phyloP scores from a whole-genome alignment of 1,284 basidiomycete species.

The Pascua sp. region DNA sequence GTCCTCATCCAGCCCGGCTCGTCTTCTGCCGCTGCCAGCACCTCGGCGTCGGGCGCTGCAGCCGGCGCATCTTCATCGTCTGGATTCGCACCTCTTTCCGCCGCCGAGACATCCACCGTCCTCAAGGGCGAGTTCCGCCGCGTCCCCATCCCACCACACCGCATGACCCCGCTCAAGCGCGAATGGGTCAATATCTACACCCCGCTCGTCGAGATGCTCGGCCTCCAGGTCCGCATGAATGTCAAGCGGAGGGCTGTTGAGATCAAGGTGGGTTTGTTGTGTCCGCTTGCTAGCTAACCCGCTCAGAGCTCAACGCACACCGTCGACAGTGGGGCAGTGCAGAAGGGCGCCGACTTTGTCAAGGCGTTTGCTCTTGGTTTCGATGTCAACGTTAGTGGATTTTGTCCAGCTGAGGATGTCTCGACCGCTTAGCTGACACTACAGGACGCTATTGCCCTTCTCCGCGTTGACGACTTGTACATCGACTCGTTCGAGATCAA shows the following conservation, averaged over 20 bases:
- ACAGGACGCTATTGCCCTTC: constrained; percentile 90
- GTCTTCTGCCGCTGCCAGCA: constrained; percentile 13
- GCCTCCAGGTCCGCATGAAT: constrained; percentile 95
- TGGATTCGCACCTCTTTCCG: constrained; percentile 43
- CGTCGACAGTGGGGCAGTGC: constrained; percentile 81
- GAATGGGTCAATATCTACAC: constrained; percentile 98
- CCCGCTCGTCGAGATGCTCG: constrained; percentile 89
- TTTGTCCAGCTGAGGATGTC: not conserved
- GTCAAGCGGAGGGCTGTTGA: constrained; percentile 83
- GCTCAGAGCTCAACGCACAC: constrained; percentile 88
- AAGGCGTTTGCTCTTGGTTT: constrained; percentile 94
- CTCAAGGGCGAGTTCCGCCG: constrained; percentile 73
- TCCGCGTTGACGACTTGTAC: constrained; percentile 93
- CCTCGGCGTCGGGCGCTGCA: constrained; percentile 7
- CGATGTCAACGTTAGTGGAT: constrained; percentile 71
- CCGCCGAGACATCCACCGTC: constrained; percentile 27
- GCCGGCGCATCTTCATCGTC: constrained; percentile 31
- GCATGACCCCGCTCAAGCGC: constrained; percentile 94
- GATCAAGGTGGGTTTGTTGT: constrained; percentile 66
- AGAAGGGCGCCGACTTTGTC: constrained; percentile 98
- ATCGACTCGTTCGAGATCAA: constrained; percentile 99
- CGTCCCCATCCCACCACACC: constrained; percentile 89
- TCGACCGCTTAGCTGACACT: not conserved
- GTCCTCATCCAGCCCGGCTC: constrained; percentile 28
- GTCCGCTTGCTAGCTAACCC: not conserved